Conservation (phyloP, 2,329 filamentous ascomycete species). For the Rhynchosporium agropyri region DNA sequence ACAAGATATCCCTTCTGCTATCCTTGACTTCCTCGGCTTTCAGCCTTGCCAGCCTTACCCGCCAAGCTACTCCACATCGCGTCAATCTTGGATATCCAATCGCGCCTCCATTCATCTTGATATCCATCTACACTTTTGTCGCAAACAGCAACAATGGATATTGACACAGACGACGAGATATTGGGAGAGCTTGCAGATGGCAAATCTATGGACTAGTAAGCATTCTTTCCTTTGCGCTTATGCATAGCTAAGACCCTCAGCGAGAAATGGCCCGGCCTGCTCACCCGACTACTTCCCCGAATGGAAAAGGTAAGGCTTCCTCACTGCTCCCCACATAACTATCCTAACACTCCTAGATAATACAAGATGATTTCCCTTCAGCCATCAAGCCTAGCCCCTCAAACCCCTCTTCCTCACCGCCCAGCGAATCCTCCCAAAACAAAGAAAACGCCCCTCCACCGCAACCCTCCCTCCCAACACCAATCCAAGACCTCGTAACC, state of each 20-base stretch:
- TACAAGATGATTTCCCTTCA: conserved; percentile 58
- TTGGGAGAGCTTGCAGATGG: conserved; percentile 51
- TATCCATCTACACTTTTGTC: conserved; percentile 30
- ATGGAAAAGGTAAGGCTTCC: conserved; percentile 47
- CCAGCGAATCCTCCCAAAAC: conserved; percentile 48
- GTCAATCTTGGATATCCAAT: conserved; percentile 25
- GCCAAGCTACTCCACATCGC: conserved; percentile 10
- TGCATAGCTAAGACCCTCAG: conserved; percentile 38
- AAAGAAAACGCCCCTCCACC: conserved; percentile 65
- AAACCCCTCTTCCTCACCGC: conserved; percentile 52
- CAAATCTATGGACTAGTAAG: conserved; percentile 59
- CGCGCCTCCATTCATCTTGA: conserved; percentile 13
- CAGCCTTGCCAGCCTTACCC: conserved; percentile 5
- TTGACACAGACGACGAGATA: conserved; percentile 53
- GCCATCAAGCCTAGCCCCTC: conserved; percentile 50
- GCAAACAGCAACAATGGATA: conserved; percentile 52
- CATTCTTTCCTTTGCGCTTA: conserved; percentile 22
- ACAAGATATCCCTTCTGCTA: no score
- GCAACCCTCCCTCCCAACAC: conserved; percentile 59
- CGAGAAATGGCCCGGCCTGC: conserved; percentile 46
- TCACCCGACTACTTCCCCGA: conserved; percentile 44
- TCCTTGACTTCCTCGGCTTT: no score
- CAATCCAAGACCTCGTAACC: conserved; percentile 62
- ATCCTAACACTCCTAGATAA: conserved; percentile 47
- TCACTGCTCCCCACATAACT: conserved; percentile 45